These are phyloP conservation scores for Xylariaceae sp. DNA, from an alignment of 2,329 filamentous ascomycete genomes.

Conservation along the genomic window DNA sequence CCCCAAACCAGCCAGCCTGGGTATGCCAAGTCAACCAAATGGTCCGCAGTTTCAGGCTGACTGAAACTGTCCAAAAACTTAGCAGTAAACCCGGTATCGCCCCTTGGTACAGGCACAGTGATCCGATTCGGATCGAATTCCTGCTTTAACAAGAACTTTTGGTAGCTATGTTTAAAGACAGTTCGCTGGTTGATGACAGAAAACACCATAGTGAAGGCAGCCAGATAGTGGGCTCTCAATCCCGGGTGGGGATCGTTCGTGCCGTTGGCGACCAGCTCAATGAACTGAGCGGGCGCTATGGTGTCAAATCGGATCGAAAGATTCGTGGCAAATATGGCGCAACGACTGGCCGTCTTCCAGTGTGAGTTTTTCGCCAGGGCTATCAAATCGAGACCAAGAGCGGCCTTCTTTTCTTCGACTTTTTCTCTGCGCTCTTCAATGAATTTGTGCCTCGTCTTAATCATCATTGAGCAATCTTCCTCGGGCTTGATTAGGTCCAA, in stretches of 20 bases:
- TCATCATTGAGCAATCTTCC: conserved; percentile 56
- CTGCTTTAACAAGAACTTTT: conserved; percentile 77
- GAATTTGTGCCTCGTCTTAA: conserved; percentile 63
- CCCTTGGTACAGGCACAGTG: conserved; percentile 64
- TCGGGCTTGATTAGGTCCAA: conserved; percentile 67
- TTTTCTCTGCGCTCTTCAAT: conserved; percentile 68
- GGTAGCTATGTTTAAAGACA: conserved; percentile 78
- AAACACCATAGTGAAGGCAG: conserved; percentile 70
- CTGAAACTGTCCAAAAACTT: conserved; percentile 75
- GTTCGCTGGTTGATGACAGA: conserved; percentile 84
- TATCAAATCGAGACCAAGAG: conserved; percentile 75
- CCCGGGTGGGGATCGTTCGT: conserved; percentile 88
- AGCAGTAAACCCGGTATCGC: conserved; percentile 72
- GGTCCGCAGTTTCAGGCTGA: conserved; percentile 66
- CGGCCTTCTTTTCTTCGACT: conserved; percentile 79
- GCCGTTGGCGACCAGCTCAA: conserved; percentile 76
- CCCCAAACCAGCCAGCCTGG: conserved; percentile 97
- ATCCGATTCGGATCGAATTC: conserved; percentile 75
- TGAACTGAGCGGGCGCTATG: conserved; percentile 73
- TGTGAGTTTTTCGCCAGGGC: conserved; percentile 73
- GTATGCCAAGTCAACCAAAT: conserved; percentile 86
- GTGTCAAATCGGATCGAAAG: conserved; percentile 88
- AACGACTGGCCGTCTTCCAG: conserved; percentile 92
- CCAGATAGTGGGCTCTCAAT: conserved; percentile 73
- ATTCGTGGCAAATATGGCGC: conserved; percentile 84